Conservation (phyloP, 164 flowering plant genomes). For the Nelumbo lutea region DNA sequence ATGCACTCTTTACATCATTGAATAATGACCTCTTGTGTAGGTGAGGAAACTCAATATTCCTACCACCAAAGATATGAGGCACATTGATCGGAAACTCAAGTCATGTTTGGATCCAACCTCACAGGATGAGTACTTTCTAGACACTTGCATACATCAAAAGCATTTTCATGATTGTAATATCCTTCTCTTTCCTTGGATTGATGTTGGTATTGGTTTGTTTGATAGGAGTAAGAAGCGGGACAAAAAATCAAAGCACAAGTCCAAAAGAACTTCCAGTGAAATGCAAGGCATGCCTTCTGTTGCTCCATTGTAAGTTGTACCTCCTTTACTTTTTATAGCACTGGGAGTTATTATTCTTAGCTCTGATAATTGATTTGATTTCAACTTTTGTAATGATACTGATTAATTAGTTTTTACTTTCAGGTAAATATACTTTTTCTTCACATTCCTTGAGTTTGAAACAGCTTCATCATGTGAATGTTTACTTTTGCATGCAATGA, state of each 20-base stretch:
- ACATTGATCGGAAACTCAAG: slow-evolving; percentile 84
- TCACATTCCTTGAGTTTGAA: too few species aligned
- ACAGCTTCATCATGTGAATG: too few species aligned
- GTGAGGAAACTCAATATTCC: slow-evolving; percentile 52
- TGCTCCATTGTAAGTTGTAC: slow-evolving; percentile 11
- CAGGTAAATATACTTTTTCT: too few species aligned
- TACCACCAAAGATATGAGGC: slow-evolving; percentile 83
- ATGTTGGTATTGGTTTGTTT: neutral
- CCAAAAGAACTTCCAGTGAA: slow-evolving; percentile 34
- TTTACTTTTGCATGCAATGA: too few species aligned
- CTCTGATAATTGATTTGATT: too few species aligned
- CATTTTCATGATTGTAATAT: neutral
- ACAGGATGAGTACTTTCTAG: slow-evolving; percentile 64
- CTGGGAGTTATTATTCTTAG: too few species aligned
- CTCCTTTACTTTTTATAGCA: neutral
- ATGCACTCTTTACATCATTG: neutral
- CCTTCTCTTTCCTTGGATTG: neutral
- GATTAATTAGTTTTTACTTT: too few species aligned
- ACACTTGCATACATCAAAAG: neutral
- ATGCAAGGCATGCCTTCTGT: slow-evolving; percentile 15
- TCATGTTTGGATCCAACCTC: slow-evolving; percentile 78
- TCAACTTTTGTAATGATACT: too few species aligned
- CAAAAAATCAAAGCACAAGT: slow-evolving; percentile 59
- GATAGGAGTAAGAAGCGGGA: slow-evolving; percentile 47
- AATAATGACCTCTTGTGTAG: slow-evolving; percentile 27